Evolutionary conservation across 1,284 basidiomycete species (phyloP).

Genomic region (Leccinum huronense): DNA sequence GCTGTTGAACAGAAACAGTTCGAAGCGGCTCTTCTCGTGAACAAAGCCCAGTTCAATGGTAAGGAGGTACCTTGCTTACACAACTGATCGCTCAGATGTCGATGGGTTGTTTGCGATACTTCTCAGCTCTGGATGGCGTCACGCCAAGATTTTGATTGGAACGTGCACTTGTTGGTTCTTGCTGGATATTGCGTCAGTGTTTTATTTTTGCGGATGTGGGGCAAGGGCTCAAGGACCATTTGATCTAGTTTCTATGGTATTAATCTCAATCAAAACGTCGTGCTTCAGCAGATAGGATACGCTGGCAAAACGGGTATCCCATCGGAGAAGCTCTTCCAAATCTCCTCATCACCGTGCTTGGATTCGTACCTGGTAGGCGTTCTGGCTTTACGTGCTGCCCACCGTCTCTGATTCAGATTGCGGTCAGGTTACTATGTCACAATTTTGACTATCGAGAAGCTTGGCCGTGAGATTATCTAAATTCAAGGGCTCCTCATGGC

Average conservation of each 20-base stretch:
- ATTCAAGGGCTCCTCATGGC: conserved; percentile 75
- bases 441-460: conserved; percentile 66
- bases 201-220: neutral
- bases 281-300: conserved; percentile 66
- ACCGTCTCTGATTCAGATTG: conserved; percentile 11
- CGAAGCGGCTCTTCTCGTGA: conserved; percentile 18
- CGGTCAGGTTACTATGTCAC: conserved; percentile 64
- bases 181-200: conserved; percentile 49
- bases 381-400: conserved; percentile 8
- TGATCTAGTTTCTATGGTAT: conserved; percentile 66
- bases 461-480: conserved; percentile 75
- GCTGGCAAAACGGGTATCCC: conserved; percentile 54
- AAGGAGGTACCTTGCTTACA: neutral
- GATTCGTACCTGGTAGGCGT: conserved; percentile 66
- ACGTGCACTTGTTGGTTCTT: conserved; percentile 57
- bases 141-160: conserved; percentile 52
- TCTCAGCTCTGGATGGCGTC: conserved; percentile 51
- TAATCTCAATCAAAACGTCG: conserved; percentile 76
- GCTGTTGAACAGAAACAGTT: conserved; percentile 38
- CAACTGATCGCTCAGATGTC: conserved; percentile 2
- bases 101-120: conserved; percentile 49
- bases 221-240: neutral
- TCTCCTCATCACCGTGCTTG: conserved; percentile 66
- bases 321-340: conserved; percentile 63
- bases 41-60: conserved; percentile 44